A percentile compares a stretch with the other conserved stretches of the same genome.
Evolutionary conservation across 164 flowering plant species (phyloP).

Genomic region (Magnolia changhungtana): DNA sequence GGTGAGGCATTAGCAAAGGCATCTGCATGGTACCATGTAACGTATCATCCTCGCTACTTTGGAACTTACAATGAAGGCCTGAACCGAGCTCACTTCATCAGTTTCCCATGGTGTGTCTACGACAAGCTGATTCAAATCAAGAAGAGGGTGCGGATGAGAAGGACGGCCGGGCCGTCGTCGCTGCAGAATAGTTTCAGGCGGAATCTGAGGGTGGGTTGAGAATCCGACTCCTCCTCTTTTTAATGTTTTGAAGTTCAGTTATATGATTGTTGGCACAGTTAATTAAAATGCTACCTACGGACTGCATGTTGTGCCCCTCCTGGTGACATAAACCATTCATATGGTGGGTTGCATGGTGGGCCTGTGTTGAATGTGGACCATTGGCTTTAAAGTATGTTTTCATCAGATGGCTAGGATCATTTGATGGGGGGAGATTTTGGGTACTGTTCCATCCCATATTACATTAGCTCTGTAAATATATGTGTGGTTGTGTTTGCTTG

Average conservation of each 20-base stretch:
- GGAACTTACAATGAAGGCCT: slow-evolving; percentile 52
- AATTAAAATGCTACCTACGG: too few relatives aligned
- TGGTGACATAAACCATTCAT: too few relatives aligned
- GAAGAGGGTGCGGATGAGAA: slow-evolving; percentile 6
- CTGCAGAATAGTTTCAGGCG: not conserved
- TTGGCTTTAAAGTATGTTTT: too few relatives aligned
- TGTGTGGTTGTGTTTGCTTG: too few relatives aligned
- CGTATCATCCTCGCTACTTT: slow-evolving; percentile 69
- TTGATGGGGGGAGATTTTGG: too few relatives aligned
- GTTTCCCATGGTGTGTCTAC: slow-evolving; percentile 87
- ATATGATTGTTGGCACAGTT: too few relatives aligned
- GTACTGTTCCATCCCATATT: too few relatives aligned
- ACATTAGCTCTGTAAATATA: too few relatives aligned
- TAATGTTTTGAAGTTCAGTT: not conserved
- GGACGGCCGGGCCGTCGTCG: not conserved
- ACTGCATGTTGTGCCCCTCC: too few relatives aligned
- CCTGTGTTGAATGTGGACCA: too few relatives aligned
- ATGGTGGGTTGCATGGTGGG: too few relatives aligned
- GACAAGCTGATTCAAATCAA: slow-evolving; percentile 71
- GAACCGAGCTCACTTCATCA: slow-evolving; percentile 61
- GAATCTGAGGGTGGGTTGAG: slow-evolving; percentile 1
- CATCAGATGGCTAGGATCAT: too few relatives aligned
- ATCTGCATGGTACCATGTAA: slow-evolving; percentile 89
- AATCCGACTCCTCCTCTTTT: not conserved
- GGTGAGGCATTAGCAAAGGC: slow-evolving; percentile 57